Evolutionary conservation across 1,284 basidiomycete species (phyloP).

Genomic region (Apiotrichum domesticum): DNA sequence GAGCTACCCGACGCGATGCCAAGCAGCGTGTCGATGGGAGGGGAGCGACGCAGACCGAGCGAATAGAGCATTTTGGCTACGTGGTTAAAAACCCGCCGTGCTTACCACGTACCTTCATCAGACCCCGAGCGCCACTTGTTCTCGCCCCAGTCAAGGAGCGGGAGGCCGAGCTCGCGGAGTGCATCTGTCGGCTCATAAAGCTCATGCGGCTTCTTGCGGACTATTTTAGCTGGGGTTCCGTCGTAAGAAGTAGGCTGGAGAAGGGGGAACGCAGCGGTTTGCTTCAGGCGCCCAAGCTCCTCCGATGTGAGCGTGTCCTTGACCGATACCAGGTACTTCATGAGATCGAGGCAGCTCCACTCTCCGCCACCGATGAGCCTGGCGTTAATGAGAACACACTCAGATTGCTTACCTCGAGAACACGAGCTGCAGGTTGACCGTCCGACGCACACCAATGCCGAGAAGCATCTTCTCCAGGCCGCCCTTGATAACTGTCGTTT

Average conservation of each 20-base stretch:
- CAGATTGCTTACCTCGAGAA: conserved; percentile 52
- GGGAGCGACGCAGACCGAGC: conserved; percentile 69
- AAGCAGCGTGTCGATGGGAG: conserved; percentile 64
- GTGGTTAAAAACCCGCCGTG: too few species aligned
- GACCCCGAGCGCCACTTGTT: conserved; percentile 72
- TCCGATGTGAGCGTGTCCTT: conserved; percentile 60
- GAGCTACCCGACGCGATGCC: conserved; percentile 56
- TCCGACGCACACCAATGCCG: conserved; percentile 77
- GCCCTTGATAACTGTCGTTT: conserved; percentile 62
- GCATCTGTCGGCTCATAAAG: conserved; percentile 78
- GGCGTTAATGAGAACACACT: too few species aligned
- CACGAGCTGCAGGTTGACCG: conserved; percentile 84
- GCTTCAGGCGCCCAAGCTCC: conserved; percentile 66
- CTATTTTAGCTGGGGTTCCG: conserved; percentile 32
- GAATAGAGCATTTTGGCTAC: conserved; percentile 75
- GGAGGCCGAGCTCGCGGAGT: conserved; percentile 68
- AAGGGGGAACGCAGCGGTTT: conserved; percentile 74
- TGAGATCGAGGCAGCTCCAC: conserved; percentile 52
- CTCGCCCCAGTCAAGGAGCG: conserved; percentile 80
- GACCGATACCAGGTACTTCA: conserved; percentile 83
- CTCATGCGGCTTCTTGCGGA: conserved; percentile 59
- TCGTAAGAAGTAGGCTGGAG: conserved; percentile 50
- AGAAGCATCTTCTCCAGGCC: conserved; percentile 69
- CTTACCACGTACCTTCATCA: conserved; percentile 60
- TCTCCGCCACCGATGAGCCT: conserved; percentile 48